Evolutionary conservation across 495 filamentous ascomycete genomes (phyloP), one percentile per base, ranked within the genome.

Genomic region (Polyplosphaeria fusca): DNA sequence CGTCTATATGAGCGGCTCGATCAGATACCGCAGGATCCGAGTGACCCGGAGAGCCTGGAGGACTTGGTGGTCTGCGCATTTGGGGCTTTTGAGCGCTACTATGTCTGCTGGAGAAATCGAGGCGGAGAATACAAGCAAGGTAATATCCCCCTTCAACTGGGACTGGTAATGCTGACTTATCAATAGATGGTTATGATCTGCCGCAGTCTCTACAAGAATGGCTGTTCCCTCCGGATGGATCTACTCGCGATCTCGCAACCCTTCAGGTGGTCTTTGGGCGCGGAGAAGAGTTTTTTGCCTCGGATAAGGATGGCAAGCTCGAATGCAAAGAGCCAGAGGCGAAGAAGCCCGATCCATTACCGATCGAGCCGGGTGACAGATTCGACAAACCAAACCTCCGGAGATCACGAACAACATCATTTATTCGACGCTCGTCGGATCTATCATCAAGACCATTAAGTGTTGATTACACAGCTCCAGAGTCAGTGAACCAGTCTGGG

Each of bases 241-340:
- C 64, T 42, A 68, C 62, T 5, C 59, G 73, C 42, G 65, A 76
- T 47, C 69, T 73, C 42, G 63, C 64, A 20, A 68, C 70, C 2
- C 56, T 76, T 3, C 73, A 76, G 47, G 72, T 76, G 4, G 65
- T 74, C 23, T 63, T 76, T 23, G 68, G 71, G 7, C 69, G 71
- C 23, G 70, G 73, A 16, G 69, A 74, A 49, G 72, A 68, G 9
- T 76, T 74, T 57, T 74, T 69, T 47, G 73, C 72, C 1, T 73
- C 72, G 2, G 73, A 75, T 38, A 58, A 69, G 48, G 60, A 69
- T 38, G 71, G 72, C n/a, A 73, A 74, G 42, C 46, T 74, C 12
- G 56, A 60, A 27, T 47, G 48, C 32, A 56, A 61, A 40, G 54
- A 58, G 42, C 24, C 48, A 14, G 53, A 63, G 35, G 38, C 47